Percentiles rank a stretch among this genome's conserved stretches.
phyloP scores from a whole-genome alignment of 176 grass and related monocot genomes.

The Musa beccarii region DNA sequence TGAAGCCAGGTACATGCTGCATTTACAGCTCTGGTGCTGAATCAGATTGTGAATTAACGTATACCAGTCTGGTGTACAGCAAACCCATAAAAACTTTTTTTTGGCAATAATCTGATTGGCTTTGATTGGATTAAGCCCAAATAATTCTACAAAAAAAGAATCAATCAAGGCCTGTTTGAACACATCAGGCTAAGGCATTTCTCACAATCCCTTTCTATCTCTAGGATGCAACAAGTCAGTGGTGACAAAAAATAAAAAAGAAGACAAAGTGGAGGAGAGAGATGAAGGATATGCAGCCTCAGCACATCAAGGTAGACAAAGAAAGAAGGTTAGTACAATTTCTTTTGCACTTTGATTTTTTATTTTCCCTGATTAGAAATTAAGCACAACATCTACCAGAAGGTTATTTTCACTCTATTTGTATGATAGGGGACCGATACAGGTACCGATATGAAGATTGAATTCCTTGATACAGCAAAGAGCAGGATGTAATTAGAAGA shows the following conservation, averaged over 20 bases:
- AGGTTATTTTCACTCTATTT: too few relatives aligned
- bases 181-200: neutral
- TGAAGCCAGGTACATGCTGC: neutral
- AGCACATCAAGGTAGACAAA: neutral
- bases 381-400: neutral
- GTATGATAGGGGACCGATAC: neutral
- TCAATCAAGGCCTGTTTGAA: too few relatives aligned
- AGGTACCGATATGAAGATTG: neutral
- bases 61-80: neutral
- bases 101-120: neutral
- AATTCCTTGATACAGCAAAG: neutral
- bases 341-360: neutral
- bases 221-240: too few relatives aligned
- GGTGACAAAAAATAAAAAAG: too few relatives aligned
- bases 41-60: neutral
- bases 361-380: neutral
- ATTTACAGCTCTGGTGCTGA: neutral
- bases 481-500: neutral
- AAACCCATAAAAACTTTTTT: neutral
- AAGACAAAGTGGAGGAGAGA: neutral
- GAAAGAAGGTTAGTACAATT: neutral
- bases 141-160: neutral
- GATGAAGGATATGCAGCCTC: neutral
- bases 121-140: neutral
- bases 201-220: too few relatives aligned